Conservation (phyloP, 2,329 filamentous ascomycete species). For the Stachybotrys chartarum region DNA sequence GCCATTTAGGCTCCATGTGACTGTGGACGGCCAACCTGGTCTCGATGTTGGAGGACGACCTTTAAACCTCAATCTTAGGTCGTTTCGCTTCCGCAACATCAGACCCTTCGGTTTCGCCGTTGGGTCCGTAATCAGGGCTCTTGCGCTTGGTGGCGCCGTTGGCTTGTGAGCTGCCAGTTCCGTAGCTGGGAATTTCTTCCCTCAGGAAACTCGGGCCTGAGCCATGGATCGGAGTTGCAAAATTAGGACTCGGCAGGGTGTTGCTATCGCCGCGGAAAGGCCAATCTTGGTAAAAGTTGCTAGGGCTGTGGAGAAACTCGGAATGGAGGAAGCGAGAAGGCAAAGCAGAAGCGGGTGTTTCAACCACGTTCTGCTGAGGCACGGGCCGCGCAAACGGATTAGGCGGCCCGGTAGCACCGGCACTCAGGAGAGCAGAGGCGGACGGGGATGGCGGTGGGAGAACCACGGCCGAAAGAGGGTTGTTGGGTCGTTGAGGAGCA, state of each 20-base stretch:
- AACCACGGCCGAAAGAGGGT: constrained; percentile 63
- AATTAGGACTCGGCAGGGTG: constrained; percentile 88
- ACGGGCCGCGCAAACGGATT: constrained; percentile 91
- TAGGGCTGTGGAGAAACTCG: constrained; percentile 83
- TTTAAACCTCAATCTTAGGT: constrained; percentile 37
- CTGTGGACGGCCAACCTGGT: too few species aligned
- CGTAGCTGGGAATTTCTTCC: constrained; percentile 33
- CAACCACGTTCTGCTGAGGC: constrained; percentile 56
- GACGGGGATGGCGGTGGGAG: constrained; percentile 91
- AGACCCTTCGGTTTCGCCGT: constrained; percentile 31
- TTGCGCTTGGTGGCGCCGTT: constrained; percentile 38
- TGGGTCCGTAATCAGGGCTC: constrained; percentile 42
- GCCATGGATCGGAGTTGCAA: constrained; percentile 70
- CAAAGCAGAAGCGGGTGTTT: constrained; percentile 83
- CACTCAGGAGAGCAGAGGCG: constrained; percentile 76
- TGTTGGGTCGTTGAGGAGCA: constrained; percentile 35
- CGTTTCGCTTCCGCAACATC: constrained; percentile 45
- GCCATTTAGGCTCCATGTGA: too few species aligned
- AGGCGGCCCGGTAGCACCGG: constrained; percentile 83
- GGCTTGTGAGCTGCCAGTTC: constrained; percentile 4
- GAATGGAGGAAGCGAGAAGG: constrained; percentile 86
- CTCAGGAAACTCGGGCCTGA: constrained; percentile 57
- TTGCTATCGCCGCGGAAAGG: constrained; percentile 72
- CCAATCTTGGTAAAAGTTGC: constrained; percentile 90
- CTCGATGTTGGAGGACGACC: too few species aligned